Evolutionary conservation across 2,329 filamentous ascomycete genomes (phyloP).

Genomic region (Clathrospora elynae): DNA sequence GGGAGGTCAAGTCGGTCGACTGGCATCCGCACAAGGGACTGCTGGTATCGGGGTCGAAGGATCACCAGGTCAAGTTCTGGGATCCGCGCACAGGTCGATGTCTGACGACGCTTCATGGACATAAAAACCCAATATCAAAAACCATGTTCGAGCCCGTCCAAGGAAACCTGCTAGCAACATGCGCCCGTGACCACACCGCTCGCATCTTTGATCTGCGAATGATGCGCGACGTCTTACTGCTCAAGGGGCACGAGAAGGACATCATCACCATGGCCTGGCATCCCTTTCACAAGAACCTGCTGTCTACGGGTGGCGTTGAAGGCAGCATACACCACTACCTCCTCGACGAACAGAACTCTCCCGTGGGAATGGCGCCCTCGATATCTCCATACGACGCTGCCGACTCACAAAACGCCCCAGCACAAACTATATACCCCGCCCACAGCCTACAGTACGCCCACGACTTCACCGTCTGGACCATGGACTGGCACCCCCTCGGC

Average conservation of each 20-base stretch:
- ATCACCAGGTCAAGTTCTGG: slow-evolving; percentile 97
- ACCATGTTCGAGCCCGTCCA: slow-evolving; percentile 86
- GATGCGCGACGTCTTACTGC: slow-evolving; percentile 95
- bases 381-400: slow-evolving; percentile 83
- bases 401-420: slow-evolving; percentile 77
- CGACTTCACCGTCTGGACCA: slow-evolving; percentile 93
- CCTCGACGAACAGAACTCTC: slow-evolving; percentile 91
- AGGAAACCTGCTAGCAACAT: slow-evolving; percentile 85
- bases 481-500: slow-evolving; percentile 96
- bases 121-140: slow-evolving; percentile 96
- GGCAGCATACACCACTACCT: slow-evolving; percentile 92
- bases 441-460: slow-evolving; percentile 88
- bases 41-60: slow-evolving; percentile 94
- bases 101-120: slow-evolving; percentile 90
- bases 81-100: slow-evolving; percentile 91
- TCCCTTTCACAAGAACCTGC: slow-evolving; percentile 83
- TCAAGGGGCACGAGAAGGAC: slow-evolving; percentile 95
- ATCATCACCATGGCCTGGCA: slow-evolving; percentile 94
- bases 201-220: slow-evolving; percentile 93
- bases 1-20: slow-evolving; percentile 96
- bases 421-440: slow-evolving; percentile 90
- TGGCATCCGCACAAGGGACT: slow-evolving; percentile 97
- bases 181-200: slow-evolving; percentile 89
- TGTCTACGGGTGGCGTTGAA: slow-evolving; percentile 89
- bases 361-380: slow-evolving; percentile 70